Evolutionary conservation across 1,139 yeast genomes (phyloP), one percentile per base, ranked within the genome.

Genomic region (Magnusiomyces magnusii): DNA sequence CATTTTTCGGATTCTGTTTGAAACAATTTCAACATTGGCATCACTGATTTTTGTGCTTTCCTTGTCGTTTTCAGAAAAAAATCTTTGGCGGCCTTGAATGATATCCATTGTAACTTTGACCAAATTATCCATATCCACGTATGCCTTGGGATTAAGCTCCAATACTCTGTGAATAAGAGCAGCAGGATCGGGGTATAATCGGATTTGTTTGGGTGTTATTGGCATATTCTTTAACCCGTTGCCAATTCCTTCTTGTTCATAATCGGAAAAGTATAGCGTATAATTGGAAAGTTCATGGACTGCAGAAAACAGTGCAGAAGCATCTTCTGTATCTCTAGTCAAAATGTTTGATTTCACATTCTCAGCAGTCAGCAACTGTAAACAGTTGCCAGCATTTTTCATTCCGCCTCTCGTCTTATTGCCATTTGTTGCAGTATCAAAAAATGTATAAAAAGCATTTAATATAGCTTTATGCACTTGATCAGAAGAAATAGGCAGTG

Each of bases 1-100:
- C 59, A 81, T 80, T 3, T 80, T 75, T 57, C 78, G 73, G n/a
- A 80, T 70, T 44, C 49, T 44, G 27, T 23, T 44, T 19, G 49
- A 44, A 44, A 44, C 10, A 21, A 17, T 3, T 23, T 44, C 27
- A 19, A 21, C 7, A 23, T 5, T 9, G 13, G 49, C 10, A 17
- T 21, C 27, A n/a, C 49, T 21, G 17, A 44, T 23, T 7, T 9
- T 9, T 19, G 10, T 21, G 17, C 49, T 23, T 7, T 3, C 7
- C 2, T 19, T 23, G 7, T 7, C 49, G 3, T n/a, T n/a, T n/a
- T 21, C 27, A 23, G 3, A 5, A 44, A 44, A 19, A n/a, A 21
- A 23, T 7, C 49, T 9, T 19, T 39, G 44, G 24, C 49, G 59
- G 15, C 68, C 69, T 31, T 57, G 54, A 9, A 62, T 58, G 57